These are phyloP conservation scores for Hemisphaericaspora nanyangensis DNA, from an alignment of 805 yeast genomes.

Conservation along the genomic window DNA sequence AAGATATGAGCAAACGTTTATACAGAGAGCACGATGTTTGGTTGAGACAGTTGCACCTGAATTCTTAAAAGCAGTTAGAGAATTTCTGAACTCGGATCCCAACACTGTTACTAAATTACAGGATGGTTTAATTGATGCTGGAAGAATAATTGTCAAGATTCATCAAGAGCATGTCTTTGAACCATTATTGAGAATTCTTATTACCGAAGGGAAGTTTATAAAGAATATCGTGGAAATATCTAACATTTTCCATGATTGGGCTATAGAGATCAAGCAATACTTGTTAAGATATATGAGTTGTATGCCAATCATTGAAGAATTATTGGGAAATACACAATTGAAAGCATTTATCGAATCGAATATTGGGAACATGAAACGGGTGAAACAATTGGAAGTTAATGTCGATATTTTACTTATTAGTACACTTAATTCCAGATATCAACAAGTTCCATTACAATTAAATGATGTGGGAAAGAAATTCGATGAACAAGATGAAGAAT, in stretches of 20 bases:
- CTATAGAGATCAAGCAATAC: constrained; percentile 48
- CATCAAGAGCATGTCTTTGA: constrained; percentile 53
- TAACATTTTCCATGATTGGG: constrained; percentile 63
- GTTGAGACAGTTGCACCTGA: constrained; percentile 45
- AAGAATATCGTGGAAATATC: constrained; percentile 49
- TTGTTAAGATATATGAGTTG: constrained; percentile 58
- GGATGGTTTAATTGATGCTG: constrained; percentile 51
- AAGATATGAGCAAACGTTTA: constrained; percentile 64
- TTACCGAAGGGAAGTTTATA: constrained; percentile 63
- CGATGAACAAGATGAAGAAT: constrained; percentile 47
- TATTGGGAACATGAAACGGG: constrained; percentile 47
- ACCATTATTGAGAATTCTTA: constrained; percentile 55
- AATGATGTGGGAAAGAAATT: constrained; percentile 49
- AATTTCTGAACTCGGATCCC: constrained; percentile 15
- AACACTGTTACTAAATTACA: constrained; percentile 45
- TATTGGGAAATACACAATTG: constrained; percentile 48
- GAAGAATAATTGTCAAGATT: constrained; percentile 50
- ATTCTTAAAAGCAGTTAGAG: constrained; percentile 28
- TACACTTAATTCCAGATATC: constrained; percentile 42
- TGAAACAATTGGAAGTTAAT: constrained; percentile 40
- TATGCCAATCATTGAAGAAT: constrained; percentile 57
- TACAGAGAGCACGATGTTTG: constrained; percentile 63
- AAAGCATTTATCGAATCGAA: constrained; percentile 57
- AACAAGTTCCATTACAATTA: constrained; percentile 59
- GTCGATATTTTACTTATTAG: constrained; percentile 37